Evolutionary conservation across 768 basidiomycete genomes (phyloP).

Genomic region (Suillus placidus): DNA sequence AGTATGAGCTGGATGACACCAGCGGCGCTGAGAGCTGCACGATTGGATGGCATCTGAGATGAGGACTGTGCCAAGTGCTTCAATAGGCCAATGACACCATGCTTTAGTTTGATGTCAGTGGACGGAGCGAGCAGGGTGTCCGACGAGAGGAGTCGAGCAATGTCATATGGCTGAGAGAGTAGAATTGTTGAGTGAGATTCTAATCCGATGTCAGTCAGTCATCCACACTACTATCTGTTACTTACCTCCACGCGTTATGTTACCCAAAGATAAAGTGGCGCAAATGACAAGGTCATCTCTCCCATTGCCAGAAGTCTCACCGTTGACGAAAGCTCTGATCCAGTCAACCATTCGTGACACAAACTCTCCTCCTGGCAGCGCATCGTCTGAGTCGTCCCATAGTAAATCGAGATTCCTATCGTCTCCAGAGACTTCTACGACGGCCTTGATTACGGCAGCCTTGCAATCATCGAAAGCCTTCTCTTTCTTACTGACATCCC

Average conservation of each 20-base stretch:
- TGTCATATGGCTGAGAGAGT: slow-evolving; percentile 62
- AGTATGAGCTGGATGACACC: slow-evolving; percentile 65
- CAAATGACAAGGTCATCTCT: slow-evolving; percentile 84
- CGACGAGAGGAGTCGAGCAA: slow-evolving; percentile 65
- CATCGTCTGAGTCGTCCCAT: slow-evolving; percentile 66
- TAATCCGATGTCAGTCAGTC: slow-evolving; percentile 32
- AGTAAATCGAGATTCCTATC: slow-evolving; percentile 75
- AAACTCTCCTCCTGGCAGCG: slow-evolving; percentile 67
- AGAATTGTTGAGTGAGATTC: slow-evolving; percentile 64
- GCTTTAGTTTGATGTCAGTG: slow-evolving; percentile 82
- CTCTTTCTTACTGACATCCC: slow-evolving; percentile 61
- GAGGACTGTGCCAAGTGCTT: slow-evolving; percentile 82
- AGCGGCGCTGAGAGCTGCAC: slow-evolving; percentile 58
- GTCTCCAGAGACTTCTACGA: slow-evolving; percentile 85
- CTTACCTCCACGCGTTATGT: slow-evolving; percentile 76
- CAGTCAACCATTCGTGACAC: slow-evolving; percentile 75
- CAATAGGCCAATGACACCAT: slow-evolving; percentile 84
- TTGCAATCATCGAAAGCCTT: slow-evolving; percentile 82
- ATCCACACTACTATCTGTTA: neutral
- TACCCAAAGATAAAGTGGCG: slow-evolving; percentile 81
- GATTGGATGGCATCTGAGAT: slow-evolving; percentile 59
- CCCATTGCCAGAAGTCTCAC: slow-evolving; percentile 32
- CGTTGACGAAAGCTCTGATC: slow-evolving; percentile 61
- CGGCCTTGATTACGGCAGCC: slow-evolving; percentile 80
- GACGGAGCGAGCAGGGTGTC: slow-evolving; percentile 52